Evolutionary conservation across 2,329 filamentous ascomycete species (phyloP).

Genomic region (Aspergillus spinulosporus): DNA sequence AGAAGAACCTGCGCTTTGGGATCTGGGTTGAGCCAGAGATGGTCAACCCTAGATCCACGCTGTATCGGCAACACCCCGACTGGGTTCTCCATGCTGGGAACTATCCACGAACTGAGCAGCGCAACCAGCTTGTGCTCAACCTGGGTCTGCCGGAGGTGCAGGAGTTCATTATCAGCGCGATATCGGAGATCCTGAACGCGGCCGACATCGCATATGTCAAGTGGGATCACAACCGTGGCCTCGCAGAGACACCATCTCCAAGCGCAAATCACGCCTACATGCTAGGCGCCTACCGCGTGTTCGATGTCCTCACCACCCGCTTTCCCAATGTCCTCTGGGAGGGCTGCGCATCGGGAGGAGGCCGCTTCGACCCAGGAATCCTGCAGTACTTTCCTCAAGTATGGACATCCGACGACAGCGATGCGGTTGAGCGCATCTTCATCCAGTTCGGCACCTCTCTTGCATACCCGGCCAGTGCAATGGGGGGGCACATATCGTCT

Average conservation of each 20-base stretch:
- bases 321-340: conserved; percentile 67
- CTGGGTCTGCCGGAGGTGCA: conserved; percentile 62
- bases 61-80: conserved; percentile 64
- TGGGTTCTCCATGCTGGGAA: conserved; percentile 61
- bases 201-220: conserved; percentile 63
- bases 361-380: conserved; percentile 63
- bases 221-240: conserved; percentile 68
- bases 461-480: conserved; percentile 62
- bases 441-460: conserved; percentile 67
- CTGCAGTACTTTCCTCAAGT: conserved; percentile 66
- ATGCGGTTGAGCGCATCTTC: conserved; percentile 60
- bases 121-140: conserved; percentile 64
- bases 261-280: conserved; percentile 61
- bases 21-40: conserved; percentile 70
- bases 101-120: conserved; percentile 57
- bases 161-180: conserved; percentile 59
- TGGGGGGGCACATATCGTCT: conserved; percentile 64
- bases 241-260: conserved; percentile 60
- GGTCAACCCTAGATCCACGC: conserved; percentile 62
- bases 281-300: conserved; percentile 63
- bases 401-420: conserved; percentile 67
- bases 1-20: conserved; percentile 57
- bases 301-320: conserved; percentile 58
- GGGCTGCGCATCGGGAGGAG: conserved; percentile 65
- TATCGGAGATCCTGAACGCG: conserved; percentile 56